Percentiles rank a stretch among this genome's conserved stretches.
These are phyloP conservation scores for Penicillium fimorum DNA, from an alignment of 495 filamentous ascomycete species.

Conservation along the genomic window DNA sequence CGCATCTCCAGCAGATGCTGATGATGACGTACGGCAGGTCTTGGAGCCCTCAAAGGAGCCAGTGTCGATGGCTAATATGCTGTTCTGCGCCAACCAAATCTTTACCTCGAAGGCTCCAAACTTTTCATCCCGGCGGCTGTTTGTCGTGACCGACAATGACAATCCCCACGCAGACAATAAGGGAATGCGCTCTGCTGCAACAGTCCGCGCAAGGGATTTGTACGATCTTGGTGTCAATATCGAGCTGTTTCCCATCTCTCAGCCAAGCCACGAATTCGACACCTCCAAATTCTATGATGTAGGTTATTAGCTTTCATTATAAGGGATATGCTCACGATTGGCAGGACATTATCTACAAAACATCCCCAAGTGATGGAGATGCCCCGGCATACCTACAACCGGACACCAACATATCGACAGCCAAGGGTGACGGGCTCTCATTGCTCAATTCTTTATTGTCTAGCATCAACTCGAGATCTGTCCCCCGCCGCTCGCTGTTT, in stretches of 20 bases:
- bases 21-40: constrained; percentile 59
- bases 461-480: constrained; percentile 86
- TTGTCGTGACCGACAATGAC: constrained; percentile 95
- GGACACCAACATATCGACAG: constrained; percentile 48
- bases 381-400: constrained; percentile 54
- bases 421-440: constrained; percentile 69
- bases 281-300: constrained; percentile 89
- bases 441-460: constrained; percentile 80
- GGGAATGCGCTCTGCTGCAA: constrained; percentile 66
- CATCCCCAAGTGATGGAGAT: constrained; percentile 62
- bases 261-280: constrained; percentile 72
- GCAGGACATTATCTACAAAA: constrained; percentile 78
- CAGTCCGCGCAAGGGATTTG: constrained; percentile 87
- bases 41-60: constrained; percentile 66
- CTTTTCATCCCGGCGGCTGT: constrained; percentile 86
- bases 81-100: constrained; percentile 95
- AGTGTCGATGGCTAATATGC: constrained; percentile 81
- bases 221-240: constrained; percentile 93
- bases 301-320: constrained; percentile 21
- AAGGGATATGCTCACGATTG: constrained; percentile 1
- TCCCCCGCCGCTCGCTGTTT: constrained; percentile 83
- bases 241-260: constrained; percentile 90
- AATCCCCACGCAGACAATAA: constrained; percentile 76
- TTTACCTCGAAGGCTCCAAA: constrained; percentile 95
- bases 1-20: constrained; percentile 70